Evolutionary conservation across 2,329 filamentous ascomycete species (phyloP).

Genomic region (Aspergillus sp.): DNA sequence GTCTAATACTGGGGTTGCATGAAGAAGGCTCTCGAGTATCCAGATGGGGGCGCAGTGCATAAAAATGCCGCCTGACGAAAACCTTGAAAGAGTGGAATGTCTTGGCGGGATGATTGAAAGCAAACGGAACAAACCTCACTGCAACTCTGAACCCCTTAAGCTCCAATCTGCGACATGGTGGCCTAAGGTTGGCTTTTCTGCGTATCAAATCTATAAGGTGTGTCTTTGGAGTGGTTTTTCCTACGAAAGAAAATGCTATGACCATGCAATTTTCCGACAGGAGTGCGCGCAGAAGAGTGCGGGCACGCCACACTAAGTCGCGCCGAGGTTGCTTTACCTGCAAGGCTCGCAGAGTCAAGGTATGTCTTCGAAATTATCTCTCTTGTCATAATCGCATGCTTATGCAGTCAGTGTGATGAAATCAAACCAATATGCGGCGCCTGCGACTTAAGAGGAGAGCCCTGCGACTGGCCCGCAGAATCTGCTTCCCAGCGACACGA

Average conservation of each 20-base stretch:
- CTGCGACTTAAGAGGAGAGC: constrained; percentile 14
- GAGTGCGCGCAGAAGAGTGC: background rate
- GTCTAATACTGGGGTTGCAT: too few species aligned
- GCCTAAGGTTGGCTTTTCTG: too few species aligned
- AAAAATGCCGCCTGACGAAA: too few species aligned
- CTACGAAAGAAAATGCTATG: background rate
- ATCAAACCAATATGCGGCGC: constrained; percentile 20
- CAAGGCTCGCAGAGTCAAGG: constrained; percentile 24
- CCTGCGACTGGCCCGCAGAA: constrained; percentile 14
- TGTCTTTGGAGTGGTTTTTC: background rate
- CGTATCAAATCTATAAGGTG: too few species aligned
- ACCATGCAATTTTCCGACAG: background rate
- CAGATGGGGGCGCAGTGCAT: too few species aligned
- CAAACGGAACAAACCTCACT: too few species aligned
- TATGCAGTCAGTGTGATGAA: constrained; percentile 22
- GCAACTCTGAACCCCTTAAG: too few species aligned
- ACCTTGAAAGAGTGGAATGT: too few species aligned
- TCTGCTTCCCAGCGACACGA: background rate
- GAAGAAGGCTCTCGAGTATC: too few species aligned
- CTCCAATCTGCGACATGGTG: too few species aligned
- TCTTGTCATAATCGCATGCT: background rate
- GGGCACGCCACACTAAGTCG: constrained; percentile 22
- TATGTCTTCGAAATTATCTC: constrained; percentile 6
- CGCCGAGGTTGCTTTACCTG: constrained; percentile 23
- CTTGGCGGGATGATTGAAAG: too few species aligned